These are phyloP conservation scores for Backusella circina DNA, from an alignment of 192 early-diverging fungal genomes.

Conservation along the genomic window DNA sequence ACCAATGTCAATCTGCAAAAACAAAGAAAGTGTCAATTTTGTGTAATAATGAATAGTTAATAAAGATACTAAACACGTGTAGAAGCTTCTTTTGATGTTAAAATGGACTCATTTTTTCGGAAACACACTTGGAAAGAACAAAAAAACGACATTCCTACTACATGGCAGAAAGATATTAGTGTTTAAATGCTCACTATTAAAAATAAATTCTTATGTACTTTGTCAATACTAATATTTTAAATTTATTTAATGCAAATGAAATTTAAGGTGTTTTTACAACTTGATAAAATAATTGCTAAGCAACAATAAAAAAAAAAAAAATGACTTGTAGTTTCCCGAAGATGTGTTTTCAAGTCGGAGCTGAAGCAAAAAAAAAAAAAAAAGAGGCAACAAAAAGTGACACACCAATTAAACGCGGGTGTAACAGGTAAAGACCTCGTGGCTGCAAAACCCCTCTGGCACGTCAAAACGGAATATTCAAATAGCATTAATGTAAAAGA, in stretches of 20 bases:
- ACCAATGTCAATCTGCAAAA: not conserved
- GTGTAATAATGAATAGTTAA: not conserved
- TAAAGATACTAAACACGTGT: not conserved
- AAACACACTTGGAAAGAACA: not conserved
- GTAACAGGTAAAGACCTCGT: not conserved
- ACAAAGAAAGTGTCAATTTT: not conserved
- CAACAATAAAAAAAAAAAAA: not conserved
- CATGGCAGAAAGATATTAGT: not conserved
- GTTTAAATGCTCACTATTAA: not conserved
- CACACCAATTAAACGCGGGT: not conserved
- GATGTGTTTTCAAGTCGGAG: not conserved
- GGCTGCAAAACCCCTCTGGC: not conserved
- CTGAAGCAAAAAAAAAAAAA: not conserved
- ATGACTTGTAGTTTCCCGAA: not conserved
- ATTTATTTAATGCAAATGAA: not conserved
- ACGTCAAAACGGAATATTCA: not conserved
- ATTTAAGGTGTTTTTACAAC: not conserved
- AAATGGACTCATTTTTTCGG: not conserved
- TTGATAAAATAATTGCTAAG: not conserved
- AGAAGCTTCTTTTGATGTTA: not conserved
- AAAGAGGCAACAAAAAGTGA: conserved; percentile 1
- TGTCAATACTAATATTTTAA: not conserved
- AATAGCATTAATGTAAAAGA: not conserved
- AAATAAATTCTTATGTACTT: not conserved
- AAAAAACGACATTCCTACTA: not conserved